phyloP scores from a whole-genome alignment of 192 early-diverging fungal genomes.

The Haplosporangium gracile region DNA sequence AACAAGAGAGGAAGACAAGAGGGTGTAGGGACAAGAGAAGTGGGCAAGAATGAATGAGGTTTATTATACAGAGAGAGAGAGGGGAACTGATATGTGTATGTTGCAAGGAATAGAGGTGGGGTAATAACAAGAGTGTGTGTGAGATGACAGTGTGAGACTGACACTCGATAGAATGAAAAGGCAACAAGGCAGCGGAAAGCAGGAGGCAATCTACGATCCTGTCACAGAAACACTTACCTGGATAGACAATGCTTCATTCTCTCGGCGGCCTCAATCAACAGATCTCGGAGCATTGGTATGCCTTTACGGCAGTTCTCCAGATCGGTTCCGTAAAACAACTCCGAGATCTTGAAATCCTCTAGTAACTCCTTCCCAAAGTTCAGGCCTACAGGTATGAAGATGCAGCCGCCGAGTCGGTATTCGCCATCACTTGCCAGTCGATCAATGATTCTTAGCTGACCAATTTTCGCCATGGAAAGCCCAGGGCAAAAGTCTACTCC shows the following conservation, averaged over 20 bases:
- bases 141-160: no score
- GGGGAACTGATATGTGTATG: no score
- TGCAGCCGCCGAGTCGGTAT: conserved; percentile 29
- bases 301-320: conserved; percentile 6
- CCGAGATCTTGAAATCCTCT: conserved; percentile 15
- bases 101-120: no score
- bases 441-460: conserved; percentile 23
- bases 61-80: no score
- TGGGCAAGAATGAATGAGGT: no score
- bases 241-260: neutral
- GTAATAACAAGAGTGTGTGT: no score
- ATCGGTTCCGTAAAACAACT: neutral
- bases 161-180: no score
- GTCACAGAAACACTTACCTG: conserved; percentile 5
- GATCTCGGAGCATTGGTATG: neutral
- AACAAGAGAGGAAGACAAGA: no score
- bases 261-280: conserved; percentile 4
- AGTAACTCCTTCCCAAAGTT: conserved; percentile 25
- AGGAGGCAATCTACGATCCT: no score
- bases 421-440: conserved; percentile 17
- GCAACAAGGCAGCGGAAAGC: no score
- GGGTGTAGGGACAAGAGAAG: no score
- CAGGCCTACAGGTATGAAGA: conserved; percentile 17
- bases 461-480: neutral
- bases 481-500: conserved; percentile 26